Conservation (phyloP, 1,139 yeast species). For the Suhomyces ambrosiae region DNA sequence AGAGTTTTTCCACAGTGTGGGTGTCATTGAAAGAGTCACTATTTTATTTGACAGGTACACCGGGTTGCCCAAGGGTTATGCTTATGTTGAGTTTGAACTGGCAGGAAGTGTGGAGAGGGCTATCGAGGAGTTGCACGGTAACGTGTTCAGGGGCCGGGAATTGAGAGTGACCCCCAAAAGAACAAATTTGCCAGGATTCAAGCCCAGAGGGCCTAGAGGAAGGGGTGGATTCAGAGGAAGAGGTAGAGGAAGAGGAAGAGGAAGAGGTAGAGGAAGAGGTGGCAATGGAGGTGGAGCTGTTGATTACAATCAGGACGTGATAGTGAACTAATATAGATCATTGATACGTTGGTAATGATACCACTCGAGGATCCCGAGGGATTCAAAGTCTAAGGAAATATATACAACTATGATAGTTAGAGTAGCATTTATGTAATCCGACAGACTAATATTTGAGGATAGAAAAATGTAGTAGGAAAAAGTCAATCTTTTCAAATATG, state of each 20-base stretch:
- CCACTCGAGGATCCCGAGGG: no score
- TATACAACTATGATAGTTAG: no score
- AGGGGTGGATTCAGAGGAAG: constrained; percentile 24
- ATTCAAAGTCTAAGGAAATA: no score
- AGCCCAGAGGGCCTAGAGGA: constrained; percentile 25
- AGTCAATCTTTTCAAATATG: no score
- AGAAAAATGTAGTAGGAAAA: no score
- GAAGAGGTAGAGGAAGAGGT: constrained; percentile 23
- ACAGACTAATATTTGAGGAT: no score
- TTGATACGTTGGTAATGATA: no score
- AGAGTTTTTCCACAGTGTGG: constrained; percentile 36
- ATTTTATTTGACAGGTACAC: constrained; percentile 41
- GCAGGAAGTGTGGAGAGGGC: constrained; percentile 35
- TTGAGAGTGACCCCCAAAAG: constrained; percentile 41
- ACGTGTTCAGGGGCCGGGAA: constrained; percentile 39
- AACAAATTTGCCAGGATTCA: constrained; percentile 42
- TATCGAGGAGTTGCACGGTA: constrained; percentile 38
- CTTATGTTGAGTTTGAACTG: constrained; percentile 43
- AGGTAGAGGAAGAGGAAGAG: constrained; percentile 24
- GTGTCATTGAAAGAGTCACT: constrained; percentile 42
- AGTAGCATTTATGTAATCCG: no score
- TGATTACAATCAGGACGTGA: no score
- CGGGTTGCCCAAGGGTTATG: constrained; percentile 50
- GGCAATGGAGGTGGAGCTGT: constrained; percentile 25
- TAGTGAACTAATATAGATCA: no score